phyloP scores from a whole-genome alignment of 306 rosid species.

The Sindora glabra region DNA sequence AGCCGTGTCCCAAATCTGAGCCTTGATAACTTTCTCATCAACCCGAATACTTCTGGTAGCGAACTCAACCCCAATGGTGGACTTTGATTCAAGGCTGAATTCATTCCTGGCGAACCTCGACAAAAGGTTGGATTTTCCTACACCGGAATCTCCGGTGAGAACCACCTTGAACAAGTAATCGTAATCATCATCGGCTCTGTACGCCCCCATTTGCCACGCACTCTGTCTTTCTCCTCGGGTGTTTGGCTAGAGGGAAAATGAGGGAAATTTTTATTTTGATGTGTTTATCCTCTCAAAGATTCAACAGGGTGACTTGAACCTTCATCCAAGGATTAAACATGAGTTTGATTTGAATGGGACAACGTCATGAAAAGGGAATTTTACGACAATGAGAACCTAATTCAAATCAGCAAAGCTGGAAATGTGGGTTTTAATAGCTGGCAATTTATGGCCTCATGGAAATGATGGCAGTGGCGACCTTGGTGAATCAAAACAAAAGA shows the following conservation, averaged over 20 bases:
- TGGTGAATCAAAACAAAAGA: background rate
- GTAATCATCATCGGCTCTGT: constrained; percentile 78
- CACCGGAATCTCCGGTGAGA: constrained; percentile 80
- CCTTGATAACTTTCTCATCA: constrained; percentile 77
- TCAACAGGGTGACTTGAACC: constrained; percentile 9
- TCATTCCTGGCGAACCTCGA: constrained; percentile 74
- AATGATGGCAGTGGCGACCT: background rate
- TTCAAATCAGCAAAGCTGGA: constrained; percentile 18
- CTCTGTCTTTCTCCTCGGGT: background rate
- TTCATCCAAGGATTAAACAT: background rate
- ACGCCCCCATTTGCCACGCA: constrained; percentile 54
- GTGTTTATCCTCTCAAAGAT: background rate
- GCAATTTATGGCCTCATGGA: background rate
- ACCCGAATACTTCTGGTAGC: constrained; percentile 82
- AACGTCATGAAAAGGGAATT: constrained; percentile 10
- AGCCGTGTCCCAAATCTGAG: constrained; percentile 96
- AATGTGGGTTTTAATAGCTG: constrained; percentile 10
- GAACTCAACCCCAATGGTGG: constrained; percentile 89
- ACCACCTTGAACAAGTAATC: constrained; percentile 81
- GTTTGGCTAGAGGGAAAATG: constrained; percentile 20
- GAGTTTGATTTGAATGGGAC: constrained; percentile 11
- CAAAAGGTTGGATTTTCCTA: constrained; percentile 79
- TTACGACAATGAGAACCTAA: constrained; percentile 6
- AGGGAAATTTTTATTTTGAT: background rate
- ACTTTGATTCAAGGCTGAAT: constrained; percentile 70